Conservation (phyloP, 768 basidiomycete species). For the Leccinum uliginosum region DNA sequence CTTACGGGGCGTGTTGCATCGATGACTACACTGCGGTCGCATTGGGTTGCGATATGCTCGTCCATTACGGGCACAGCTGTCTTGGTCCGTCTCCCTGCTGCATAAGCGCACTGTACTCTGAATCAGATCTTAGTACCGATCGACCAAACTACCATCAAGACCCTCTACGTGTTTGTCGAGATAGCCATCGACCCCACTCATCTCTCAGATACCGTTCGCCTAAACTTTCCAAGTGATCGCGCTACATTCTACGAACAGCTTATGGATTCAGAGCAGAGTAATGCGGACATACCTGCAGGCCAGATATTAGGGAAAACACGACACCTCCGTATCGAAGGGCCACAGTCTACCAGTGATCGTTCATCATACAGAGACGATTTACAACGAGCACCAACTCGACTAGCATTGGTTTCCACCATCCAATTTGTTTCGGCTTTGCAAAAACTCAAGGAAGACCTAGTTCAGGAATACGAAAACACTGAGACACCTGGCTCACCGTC, state of each 20-base stretch:
- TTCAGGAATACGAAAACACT: constrained; percentile 31
- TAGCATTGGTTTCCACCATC: constrained; percentile 95
- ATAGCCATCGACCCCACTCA: constrained; percentile 88
- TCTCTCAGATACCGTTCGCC: constrained; percentile 75
- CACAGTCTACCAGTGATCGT: constrained; percentile 2
- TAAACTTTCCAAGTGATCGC: constrained; percentile 83
- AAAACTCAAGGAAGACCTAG: constrained; percentile 75
- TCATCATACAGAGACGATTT: constrained; percentile 7
- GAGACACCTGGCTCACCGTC: background rate
- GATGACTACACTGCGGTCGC: constrained; percentile 97
- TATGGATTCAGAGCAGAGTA: constrained; percentile 49
- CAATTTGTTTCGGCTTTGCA: constrained; percentile 96
- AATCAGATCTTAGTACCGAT: constrained; percentile 68
- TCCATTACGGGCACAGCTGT: constrained; percentile 98
- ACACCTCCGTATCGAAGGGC: constrained; percentile 61
- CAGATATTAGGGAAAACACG: constrained; percentile 34
- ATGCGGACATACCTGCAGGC: constrained; percentile 46
- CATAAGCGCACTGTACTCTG: constrained; percentile 1
- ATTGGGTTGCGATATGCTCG: constrained; percentile 94
- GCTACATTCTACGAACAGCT: constrained; percentile 60
- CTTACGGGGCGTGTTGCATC: constrained; percentile 97
- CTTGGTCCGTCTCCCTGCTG: constrained; percentile 56
- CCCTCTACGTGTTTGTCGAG: constrained; percentile 97
- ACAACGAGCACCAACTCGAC: constrained; percentile 47
- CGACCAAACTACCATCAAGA: constrained; percentile 89